Base-by-base conservation (phyloP, 192 early-diverging fungal species). In the Radiomyces spectabilis region DNA sequence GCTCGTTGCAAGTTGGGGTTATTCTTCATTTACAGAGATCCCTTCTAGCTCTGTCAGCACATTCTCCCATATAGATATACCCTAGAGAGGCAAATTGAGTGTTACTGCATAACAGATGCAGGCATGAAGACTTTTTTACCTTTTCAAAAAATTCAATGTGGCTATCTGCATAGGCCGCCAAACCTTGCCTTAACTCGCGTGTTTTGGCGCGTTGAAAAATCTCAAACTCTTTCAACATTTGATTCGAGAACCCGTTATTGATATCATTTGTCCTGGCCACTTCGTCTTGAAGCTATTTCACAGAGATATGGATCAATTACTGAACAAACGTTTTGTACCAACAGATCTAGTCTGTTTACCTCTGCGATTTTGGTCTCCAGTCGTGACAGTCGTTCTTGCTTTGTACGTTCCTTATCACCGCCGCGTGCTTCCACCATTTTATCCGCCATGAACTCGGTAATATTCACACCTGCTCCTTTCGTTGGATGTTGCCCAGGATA, bases 371-470 rank as follows among this genome's bases (percentile, higher is more conserved):
- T 84, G 18, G 63, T 57, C 7, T 84, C 78, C 9, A 93, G 72
- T 51, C 77, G 85, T 43, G 75, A 71, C 29, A 93, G 64, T 48
- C 83, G 81, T 43, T 87, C 80, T 74, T 87, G 82, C 48, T 86
- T 73, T 40, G 84, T 81, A 34, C 78, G 73, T 40, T 91, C 88
- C 18, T 81, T 80, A 58, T 97, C 86, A 16, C 88, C 81, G 24
- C 92, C 89, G 50, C 85, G 79, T 56, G 94, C 77, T 43, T 95
- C 89, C 51, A 89, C 81, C 59, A 90, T 81, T 59, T 92, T 93
- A 69, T 88, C 89, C 51, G 82, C 80, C 43, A 97, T 73, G 61
- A 86, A 94, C 16, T 84, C 84, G 26, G 84, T 75, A 42, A 92
- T 69, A n/a, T 53, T 41, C 27, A 61, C 12, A 3, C 61, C 59